Percentiles rank a stretch among this genome's conserved stretches.
Evolutionary conservation across 108 stramenopile genomes (phyloP).

Genomic region (Skeletonema potamos): DNA sequence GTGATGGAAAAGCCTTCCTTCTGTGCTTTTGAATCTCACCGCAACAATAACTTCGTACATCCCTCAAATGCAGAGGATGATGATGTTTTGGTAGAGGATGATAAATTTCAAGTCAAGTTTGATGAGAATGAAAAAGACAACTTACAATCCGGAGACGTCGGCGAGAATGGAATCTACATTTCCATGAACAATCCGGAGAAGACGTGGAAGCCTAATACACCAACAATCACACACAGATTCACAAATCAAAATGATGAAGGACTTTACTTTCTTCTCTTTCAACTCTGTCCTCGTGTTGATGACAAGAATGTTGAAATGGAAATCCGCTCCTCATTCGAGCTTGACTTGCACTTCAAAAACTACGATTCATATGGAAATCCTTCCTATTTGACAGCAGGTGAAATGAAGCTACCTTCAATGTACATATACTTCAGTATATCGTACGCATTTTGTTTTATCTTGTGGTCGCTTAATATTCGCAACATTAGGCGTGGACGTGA

Average conservation of each 20-base stretch:
- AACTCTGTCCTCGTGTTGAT: slow-evolving; percentile 61
- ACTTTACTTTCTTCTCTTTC: slow-evolving; percentile 90
- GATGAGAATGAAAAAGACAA: slow-evolving; percentile 29
- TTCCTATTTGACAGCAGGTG: slow-evolving; percentile 92
- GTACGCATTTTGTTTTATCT: slow-evolving; percentile 59
- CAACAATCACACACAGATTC: slow-evolving; percentile 57
- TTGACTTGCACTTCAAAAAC: slow-evolving; percentile 88
- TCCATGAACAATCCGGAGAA: slow-evolving; percentile 60
- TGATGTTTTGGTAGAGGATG: slow-evolving; percentile 40
- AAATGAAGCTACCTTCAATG: slow-evolving; percentile 84
- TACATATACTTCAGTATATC: slow-evolving; percentile 81
- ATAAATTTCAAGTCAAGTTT: slow-evolving; percentile 36
- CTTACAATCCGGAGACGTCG: slow-evolving; percentile 28
- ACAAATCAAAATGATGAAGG: slow-evolving; percentile 64
- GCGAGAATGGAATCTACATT: slow-evolving; percentile 60
- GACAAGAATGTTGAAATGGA: slow-evolving; percentile 16
- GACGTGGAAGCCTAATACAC: slow-evolving; percentile 51
- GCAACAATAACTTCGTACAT: slow-evolving; percentile 33
- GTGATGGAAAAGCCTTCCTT: slow-evolving; percentile 47
- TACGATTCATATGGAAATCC: slow-evolving; percentile 62
- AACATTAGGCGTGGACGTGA: slow-evolving; percentile 52
- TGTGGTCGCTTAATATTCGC: slow-evolving; percentile 79
- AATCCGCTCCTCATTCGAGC: slow-evolving; percentile 78
- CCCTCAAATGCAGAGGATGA: slow-evolving; percentile 47
- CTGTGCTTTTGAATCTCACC: slow-evolving; percentile 58